Percentiles rank a stretch among this genome's conserved stretches.
Conservation (phyloP, 495 filamentous ascomycete genomes). For the Penicillium parvum region DNA sequence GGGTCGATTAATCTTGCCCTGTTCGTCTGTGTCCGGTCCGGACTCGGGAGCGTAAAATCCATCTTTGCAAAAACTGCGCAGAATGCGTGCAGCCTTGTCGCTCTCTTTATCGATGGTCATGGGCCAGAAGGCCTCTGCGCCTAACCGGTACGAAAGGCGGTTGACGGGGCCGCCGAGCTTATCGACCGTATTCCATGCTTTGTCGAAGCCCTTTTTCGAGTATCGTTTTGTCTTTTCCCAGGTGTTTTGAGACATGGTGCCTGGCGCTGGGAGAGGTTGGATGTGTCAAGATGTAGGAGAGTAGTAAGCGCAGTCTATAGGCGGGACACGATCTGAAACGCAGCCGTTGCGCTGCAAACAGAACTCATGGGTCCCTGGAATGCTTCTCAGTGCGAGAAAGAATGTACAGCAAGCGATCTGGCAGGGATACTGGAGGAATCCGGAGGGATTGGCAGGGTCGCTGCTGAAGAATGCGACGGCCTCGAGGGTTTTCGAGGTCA, state of each 20-base stretch:
- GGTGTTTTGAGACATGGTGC: slow-evolving; percentile 27
- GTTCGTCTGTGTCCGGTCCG: slow-evolving; percentile 22
- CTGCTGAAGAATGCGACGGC: slow-evolving; percentile 19
- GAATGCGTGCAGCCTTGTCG: slow-evolving; percentile 77
- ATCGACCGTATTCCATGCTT: slow-evolving; percentile 49
- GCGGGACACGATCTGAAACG: slow-evolving; percentile 12
- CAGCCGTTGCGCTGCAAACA: slow-evolving; percentile 16
- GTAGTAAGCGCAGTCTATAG: slow-evolving; percentile 12
- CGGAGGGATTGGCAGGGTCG: slow-evolving; percentile 16
- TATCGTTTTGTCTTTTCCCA: slow-evolving; percentile 42
- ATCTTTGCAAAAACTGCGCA: slow-evolving; percentile 75
- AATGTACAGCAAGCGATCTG: slow-evolving; percentile 13
- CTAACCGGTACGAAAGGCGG: slow-evolving; percentile 65
- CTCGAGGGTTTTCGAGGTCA: slow-evolving; percentile 15
- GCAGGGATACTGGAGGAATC: slow-evolving; percentile 9
- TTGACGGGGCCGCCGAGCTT: slow-evolving; percentile 67
- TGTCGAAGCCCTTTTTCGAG: slow-evolving; percentile 53
- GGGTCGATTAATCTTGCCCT: slow-evolving; percentile 49
- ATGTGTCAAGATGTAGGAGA: neutral
- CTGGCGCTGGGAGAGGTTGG: neutral
- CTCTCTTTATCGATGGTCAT: slow-evolving; percentile 74
- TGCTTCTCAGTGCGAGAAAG: slow-evolving; percentile 14
- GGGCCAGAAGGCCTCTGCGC: slow-evolving; percentile 78
- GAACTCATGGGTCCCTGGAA: slow-evolving; percentile 10
- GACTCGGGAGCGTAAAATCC: slow-evolving; percentile 53